Evolutionary conservation across 2,329 filamentous ascomycete genomes (phyloP), one percentile per base, ranked within the genome.

Genomic region (Stromatinia cepivora): DNA sequence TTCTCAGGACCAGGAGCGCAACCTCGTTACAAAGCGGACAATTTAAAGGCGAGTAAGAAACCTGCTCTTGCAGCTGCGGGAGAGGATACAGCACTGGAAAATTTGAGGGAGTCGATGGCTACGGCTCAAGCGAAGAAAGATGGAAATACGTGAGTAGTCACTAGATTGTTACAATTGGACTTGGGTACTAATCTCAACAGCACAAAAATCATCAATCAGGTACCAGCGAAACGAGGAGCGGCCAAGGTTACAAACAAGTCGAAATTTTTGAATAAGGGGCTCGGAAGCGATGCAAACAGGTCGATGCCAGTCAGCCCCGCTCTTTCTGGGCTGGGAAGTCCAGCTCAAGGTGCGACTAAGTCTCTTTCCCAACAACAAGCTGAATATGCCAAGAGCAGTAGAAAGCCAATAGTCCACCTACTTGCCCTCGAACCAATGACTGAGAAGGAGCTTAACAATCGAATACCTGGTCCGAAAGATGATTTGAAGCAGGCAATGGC

Each of bases 401-500:
- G 83, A 5, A 80, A 79, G 34, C 81, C 84, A 34, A 80, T 90
- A 28, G 86, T 90, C 39, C 88, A 90, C 76, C 85, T 88, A 72
- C 79, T 90, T 28, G 87, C 88, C 45, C 82, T 85, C 9, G 79
- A 82, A 70, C 84, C 88, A 20, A 82, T 83, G 72, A 78, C 83
- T 0, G 83, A 83, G 28, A 81, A 84, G 10, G 81, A 84, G 65
- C 77, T 90, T 3, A 77, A 79, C 59, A 84, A 83, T 64, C 88
- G 85, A 82, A 78, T 82, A 1, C 84, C 85, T 62, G 80, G 82
- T 11, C 75, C 75, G 7, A 81, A 83, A 46, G 79, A 82, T 25
- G 87, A 89, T n/a, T 84, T 89, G 73, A 81, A 81, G 67, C 77
- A 80, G 4, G 84, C 84, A 0, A 78, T 90, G 17, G 81, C 85